phyloP scores from a whole-genome alignment of 2,329 filamentous ascomycete species.

The Colletotrichum lentis region DNA sequence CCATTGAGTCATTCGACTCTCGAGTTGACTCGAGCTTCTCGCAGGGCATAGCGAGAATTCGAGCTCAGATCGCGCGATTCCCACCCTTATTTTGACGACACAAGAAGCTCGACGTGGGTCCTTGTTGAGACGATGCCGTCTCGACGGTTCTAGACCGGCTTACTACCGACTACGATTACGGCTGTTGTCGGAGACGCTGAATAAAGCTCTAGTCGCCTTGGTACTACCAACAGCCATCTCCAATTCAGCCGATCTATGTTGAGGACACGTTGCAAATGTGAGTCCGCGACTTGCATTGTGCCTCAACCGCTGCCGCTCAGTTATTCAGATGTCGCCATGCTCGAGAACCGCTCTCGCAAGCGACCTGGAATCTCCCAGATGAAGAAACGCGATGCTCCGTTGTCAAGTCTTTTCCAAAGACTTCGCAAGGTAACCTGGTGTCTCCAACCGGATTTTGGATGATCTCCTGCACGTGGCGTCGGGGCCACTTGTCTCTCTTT shows the following conservation, averaged over 20 bases:
- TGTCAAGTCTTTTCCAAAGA: background rate
- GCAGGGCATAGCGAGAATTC: background rate
- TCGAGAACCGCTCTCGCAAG: background rate
- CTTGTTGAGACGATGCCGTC: background rate
- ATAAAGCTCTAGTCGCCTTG: background rate
- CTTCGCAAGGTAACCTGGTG: background rate
- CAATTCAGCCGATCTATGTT: background rate
- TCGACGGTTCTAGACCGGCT: background rate
- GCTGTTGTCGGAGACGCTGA: background rate
- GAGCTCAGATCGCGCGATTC: background rate
- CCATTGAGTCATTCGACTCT: slow-evolving; percentile 13
- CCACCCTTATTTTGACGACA: too few relatives aligned
- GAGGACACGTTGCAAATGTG: background rate
- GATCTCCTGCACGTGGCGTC: background rate
- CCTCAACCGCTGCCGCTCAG: background rate
- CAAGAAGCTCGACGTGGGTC: background rate
- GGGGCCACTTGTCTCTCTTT: background rate
- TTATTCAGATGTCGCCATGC: background rate
- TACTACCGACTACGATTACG: background rate
- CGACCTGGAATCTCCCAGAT: background rate
- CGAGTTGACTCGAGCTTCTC: background rate
- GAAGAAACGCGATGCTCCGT: too few relatives aligned
- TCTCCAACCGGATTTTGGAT: background rate
- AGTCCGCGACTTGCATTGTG: background rate
- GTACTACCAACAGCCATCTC: background rate